phyloP scores from a whole-genome alignment of 257 asterid species.

The Solanum habrochaites region DNA sequence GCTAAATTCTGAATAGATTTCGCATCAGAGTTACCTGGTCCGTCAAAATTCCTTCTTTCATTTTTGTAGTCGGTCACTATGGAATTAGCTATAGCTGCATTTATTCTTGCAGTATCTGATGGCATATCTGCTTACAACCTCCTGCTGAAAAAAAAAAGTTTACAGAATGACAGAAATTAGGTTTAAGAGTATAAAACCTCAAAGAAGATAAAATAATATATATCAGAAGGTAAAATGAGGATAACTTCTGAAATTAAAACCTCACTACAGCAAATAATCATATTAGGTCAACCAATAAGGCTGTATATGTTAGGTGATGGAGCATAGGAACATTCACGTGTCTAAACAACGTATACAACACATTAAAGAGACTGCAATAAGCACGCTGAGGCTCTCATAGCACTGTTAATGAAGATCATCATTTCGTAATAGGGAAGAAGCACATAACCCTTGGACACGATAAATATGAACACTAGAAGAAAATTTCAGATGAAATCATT shows the following conservation, averaged over 20 bases:
- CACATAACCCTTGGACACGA: background rate
- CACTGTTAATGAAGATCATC: background rate
- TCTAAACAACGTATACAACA: background rate
- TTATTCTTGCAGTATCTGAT: conserved; percentile 41
- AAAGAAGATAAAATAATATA: background rate
- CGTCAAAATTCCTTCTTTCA: conserved; percentile 27
- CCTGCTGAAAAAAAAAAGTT: background rate
- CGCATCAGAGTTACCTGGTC: conserved; percentile 34
- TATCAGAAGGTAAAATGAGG: background rate
- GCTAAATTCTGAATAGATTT: conserved; percentile 2
- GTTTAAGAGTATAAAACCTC: background rate
- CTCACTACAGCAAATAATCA: background rate
- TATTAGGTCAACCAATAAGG: background rate
- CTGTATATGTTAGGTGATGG: background rate
- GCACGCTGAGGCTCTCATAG: background rate
- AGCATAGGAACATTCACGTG: background rate
- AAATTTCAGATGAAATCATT: background rate
- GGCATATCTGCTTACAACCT: conserved; percentile 32
- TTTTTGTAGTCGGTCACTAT: conserved; percentile 32
- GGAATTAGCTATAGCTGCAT: conserved; percentile 30
- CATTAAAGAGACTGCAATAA: background rate
- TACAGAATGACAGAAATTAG: background rate
- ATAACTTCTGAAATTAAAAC: background rate
- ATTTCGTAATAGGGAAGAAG: background rate
- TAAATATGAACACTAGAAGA: background rate